Conservation (phyloP, 345 rosid species). For the Lepidium sativum region DNA sequence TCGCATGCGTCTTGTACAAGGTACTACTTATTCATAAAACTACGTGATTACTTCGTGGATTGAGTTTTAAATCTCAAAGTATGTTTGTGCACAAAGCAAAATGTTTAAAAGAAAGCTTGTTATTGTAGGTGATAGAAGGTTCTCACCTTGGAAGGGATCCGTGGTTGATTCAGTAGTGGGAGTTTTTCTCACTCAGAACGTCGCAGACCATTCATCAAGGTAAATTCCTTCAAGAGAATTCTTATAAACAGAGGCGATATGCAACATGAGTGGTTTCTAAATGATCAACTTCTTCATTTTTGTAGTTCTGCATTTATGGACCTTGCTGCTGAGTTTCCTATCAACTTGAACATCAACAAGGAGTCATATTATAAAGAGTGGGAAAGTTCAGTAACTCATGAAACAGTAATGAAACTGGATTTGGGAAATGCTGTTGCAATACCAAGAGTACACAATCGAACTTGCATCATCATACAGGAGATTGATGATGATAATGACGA, state of each 20-base stretch:
- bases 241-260: background rate
- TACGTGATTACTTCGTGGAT: background rate
- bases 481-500: slow-evolving; percentile 34
- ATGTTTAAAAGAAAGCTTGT: background rate
- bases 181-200: slow-evolving; percentile 89
- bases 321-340: slow-evolving; percentile 67
- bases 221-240: slow-evolving; percentile 20
- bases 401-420: slow-evolving; percentile 32
- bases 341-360: slow-evolving; percentile 24
- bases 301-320: slow-evolving; percentile 85
- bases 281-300: background rate
- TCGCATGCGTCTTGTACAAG: slow-evolving; percentile 92
- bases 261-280: slow-evolving; percentile 11
- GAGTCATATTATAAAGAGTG: slow-evolving; percentile 28
- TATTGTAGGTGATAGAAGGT: slow-evolving; percentile 72
- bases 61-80: background rate
- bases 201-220: slow-evolving; percentile 92
- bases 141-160: slow-evolving; percentile 94
- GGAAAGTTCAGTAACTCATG: slow-evolving; percentile 28
- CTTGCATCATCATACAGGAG: slow-evolving; percentile 37
- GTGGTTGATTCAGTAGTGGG: slow-evolving; percentile 92
- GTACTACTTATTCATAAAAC: slow-evolving; percentile 25
- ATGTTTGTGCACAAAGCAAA: background rate
- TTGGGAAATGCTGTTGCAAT: slow-evolving; percentile 28
- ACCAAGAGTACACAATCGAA: slow-evolving; percentile 31